Conservation (phyloP, 495 filamentous ascomycete species). For the Astrothelium subdiscretum region DNA sequence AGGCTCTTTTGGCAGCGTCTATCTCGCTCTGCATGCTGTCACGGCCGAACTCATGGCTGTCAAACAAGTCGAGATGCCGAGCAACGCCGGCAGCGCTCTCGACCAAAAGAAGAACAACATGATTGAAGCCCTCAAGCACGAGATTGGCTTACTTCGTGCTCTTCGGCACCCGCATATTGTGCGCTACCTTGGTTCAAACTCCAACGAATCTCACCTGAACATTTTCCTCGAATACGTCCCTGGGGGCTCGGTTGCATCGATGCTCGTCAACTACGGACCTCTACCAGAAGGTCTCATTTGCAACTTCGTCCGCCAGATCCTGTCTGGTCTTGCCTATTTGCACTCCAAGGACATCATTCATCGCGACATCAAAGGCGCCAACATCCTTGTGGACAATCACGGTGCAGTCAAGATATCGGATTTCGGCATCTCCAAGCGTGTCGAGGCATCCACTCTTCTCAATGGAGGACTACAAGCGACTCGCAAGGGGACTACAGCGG, state of each 20-base stretch:
- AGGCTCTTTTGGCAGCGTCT: slow-evolving; percentile 94
- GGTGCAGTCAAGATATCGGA: slow-evolving; percentile 98
- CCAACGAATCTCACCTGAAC: slow-evolving; percentile 85
- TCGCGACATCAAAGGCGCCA: slow-evolving; percentile 96
- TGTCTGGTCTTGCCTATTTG: slow-evolving; percentile 87
- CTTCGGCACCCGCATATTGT: slow-evolving; percentile 96
- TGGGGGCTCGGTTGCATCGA: slow-evolving; percentile 90
- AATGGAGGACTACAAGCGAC: slow-evolving; percentile 10
- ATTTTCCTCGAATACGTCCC: slow-evolving; percentile 99
- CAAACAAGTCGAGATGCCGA: slow-evolving; percentile 93
- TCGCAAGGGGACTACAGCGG: background rate
- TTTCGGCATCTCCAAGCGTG: slow-evolving; percentile 97
- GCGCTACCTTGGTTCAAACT: slow-evolving; percentile 89
- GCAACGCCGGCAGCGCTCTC: slow-evolving; percentile 61
- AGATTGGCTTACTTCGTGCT: slow-evolving; percentile 88
- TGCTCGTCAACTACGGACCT: slow-evolving; percentile 96
- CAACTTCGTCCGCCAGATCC: slow-evolving; percentile 94
- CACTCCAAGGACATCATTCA: slow-evolving; percentile 96
- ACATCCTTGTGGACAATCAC: slow-evolving; percentile 98
- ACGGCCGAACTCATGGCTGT: slow-evolving; percentile 97
- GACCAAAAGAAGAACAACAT: slow-evolving; percentile 93
- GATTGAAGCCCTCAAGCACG: slow-evolving; percentile 91
- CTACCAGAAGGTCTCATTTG: slow-evolving; percentile 87
- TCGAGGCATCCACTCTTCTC: slow-evolving; percentile 62
- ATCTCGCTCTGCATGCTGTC: slow-evolving; percentile 89